Percentiles rank a stretch among this genome's conserved stretches.
Evolutionary conservation across 495 filamentous ascomycete species (phyloP).

Genomic region (Neurospora sp.): DNA sequence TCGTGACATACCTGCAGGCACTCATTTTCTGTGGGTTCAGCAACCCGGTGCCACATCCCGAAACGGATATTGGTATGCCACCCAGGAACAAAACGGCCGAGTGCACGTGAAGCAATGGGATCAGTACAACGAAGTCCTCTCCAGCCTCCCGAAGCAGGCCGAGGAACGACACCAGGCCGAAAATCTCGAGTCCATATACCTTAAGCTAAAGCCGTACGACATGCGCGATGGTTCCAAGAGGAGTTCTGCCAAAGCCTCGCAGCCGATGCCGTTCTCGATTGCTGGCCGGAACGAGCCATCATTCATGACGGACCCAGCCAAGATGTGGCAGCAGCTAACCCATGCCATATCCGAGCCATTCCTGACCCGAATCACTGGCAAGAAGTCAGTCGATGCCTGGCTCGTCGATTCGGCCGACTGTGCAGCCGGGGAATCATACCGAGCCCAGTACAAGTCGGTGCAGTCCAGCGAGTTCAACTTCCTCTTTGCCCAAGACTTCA

Average conservation of each 20-base stretch:
- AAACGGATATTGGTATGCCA: constrained; percentile 50
- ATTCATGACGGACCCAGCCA: constrained; percentile 4
- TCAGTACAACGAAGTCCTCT: constrained; percentile 38
- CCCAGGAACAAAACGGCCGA: constrained; percentile 20
- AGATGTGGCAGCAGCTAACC: constrained; percentile 38
- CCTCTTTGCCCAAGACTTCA: constrained; percentile 47
- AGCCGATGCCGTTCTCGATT: neutral
- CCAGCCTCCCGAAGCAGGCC: constrained; percentile 25
- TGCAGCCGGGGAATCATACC: constrained; percentile 20
- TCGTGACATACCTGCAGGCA: constrained; percentile 46
- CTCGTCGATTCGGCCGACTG: constrained; percentile 37
- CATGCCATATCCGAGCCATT: constrained; percentile 35
- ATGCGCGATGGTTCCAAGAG: constrained; percentile 4
- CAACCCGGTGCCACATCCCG: constrained; percentile 37
- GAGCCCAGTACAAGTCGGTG: constrained; percentile 8
- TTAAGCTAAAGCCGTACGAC: constrained; percentile 29
- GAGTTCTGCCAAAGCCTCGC: neutral
- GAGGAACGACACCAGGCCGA: constrained; percentile 25
- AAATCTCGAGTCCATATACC: constrained; percentile 24
- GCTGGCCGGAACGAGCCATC: neutral
- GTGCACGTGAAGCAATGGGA: constrained; percentile 53
- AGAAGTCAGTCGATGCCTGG: constrained; percentile 34
- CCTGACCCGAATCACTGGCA: constrained; percentile 39
- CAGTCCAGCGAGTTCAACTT: constrained; percentile 34
- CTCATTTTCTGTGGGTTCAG: constrained; percentile 50